Base-by-base conservation (phyloP, 345 rosid species). In the Mangifera indica region DNA sequence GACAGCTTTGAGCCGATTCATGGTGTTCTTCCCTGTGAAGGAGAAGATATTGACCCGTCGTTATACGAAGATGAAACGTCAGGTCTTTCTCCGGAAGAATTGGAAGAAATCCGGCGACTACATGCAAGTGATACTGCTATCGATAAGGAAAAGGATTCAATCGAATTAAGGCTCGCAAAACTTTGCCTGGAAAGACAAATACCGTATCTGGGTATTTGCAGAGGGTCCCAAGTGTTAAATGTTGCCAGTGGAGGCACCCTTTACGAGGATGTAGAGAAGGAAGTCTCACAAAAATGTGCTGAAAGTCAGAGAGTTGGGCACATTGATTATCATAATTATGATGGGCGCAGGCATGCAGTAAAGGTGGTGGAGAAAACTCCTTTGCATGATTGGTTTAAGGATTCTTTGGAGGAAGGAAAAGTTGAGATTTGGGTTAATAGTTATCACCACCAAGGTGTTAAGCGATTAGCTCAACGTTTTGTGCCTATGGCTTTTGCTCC, bases 1-100 rank as follows among this genome's bases (percentile, higher is more conserved):
- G 89, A 89, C 22, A 91, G 95, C 79, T 93, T 93, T 73, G 88
- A 93, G 78, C 98, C 98, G 4, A 89, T 93, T 85, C 98, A 92
- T 57, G 97, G 98, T 5, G 97, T 93, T 68, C 97, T 93, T 45
- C 94, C 90, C 0, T 93, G 97, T 49, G 97, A 92, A 84, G 98
- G 98, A 17, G 98, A 92, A 77, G 98, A 92, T 67, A 86, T 93
- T 21, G 97, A 93, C 66, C 98, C 98, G 15, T 88, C 98, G 11
- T 66, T 89, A 2, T 93, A 88, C 65, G 86, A 86, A 37, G 77
- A 81, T 0, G 94, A 86, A 24, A 53, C 76, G 18, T 66, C 90
- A 0, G 75, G 70, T 1, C 87, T 92, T 56, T 86, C 94, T 3
- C 80, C 73, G 0, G 88, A 85, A 71, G 98, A 90, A 66, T 68